A percentile compares a stretch with the other conserved stretches of the same genome.
Evolutionary conservation across 768 basidiomycete species (phyloP).

Genomic region (Suillus paluster): DNA sequence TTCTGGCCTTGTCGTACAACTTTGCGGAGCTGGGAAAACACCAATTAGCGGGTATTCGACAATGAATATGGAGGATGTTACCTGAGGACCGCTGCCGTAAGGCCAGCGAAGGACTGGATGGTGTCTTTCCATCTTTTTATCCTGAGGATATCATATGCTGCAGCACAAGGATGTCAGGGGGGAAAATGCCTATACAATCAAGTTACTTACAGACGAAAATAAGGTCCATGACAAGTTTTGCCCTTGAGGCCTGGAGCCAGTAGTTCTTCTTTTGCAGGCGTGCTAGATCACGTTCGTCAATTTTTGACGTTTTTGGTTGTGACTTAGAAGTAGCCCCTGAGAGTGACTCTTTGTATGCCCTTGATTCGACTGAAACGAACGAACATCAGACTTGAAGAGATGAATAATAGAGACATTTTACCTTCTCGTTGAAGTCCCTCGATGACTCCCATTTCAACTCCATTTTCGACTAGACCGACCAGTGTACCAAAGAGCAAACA

Average conservation of each 20-base stretch:
- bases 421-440: conserved; percentile 66
- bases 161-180: not conserved
- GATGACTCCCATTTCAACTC: conserved; percentile 76
- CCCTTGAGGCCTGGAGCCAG: conserved; percentile 73
- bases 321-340: conserved; percentile 71
- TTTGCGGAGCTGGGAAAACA: conserved; percentile 61
- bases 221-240: conserved; percentile 82
- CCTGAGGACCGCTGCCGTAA: conserved; percentile 77
- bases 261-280: conserved; percentile 72
- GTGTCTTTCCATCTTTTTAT: conserved; percentile 62
- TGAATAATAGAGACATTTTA: conserved; percentile 25
- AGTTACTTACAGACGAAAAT: conserved; percentile 78
- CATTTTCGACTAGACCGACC: conserved; percentile 83
- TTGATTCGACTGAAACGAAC: conserved; percentile 61
- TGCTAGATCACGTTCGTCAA: conserved; percentile 72
- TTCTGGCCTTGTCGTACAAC: conserved; percentile 74
- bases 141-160: conserved; percentile 82
- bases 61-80: conserved; percentile 35
- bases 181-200: conserved; percentile 23
- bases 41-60: conserved; percentile 9
- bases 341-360: conserved; percentile 77
- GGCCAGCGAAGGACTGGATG: conserved; percentile 67
- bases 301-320: conserved; percentile 55
- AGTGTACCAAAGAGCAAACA: conserved; percentile 85
- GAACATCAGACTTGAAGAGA: conserved; percentile 3